Evolutionary conservation across 139 green algal species (phyloP).

Genomic region (Coelastrella sp.): DNA sequence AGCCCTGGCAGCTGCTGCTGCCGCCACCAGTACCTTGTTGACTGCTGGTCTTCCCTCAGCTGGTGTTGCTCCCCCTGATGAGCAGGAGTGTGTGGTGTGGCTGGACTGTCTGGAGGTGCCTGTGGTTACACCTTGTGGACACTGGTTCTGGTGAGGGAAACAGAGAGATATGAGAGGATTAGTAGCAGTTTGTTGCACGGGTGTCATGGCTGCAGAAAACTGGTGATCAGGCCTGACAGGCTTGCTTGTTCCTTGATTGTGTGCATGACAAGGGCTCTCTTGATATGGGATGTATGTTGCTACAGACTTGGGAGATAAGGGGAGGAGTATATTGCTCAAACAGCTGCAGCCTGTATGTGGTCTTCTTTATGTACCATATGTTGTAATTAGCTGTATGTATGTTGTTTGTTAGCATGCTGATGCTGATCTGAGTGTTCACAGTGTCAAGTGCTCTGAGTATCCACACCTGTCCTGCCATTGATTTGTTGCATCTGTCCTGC

Average conservation of each 20-base stretch:
- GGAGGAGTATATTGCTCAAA: too few relatives aligned
- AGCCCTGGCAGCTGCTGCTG: slow-evolving; percentile 17
- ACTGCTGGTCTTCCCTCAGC: slow-evolving; percentile 22
- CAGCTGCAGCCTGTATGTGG: too few relatives aligned
- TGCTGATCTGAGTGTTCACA: background rate
- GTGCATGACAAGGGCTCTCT: too few relatives aligned
- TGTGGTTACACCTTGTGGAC: slow-evolving; percentile 59
- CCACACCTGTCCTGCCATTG: background rate
- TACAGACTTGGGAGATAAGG: too few relatives aligned
- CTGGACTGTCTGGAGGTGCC: slow-evolving; percentile 63
- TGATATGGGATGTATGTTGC: too few relatives aligned
- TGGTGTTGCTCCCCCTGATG: slow-evolving; percentile 21
- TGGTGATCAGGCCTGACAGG: too few relatives aligned
- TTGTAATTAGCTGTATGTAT: too few relatives aligned
- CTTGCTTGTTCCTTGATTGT: too few relatives aligned
- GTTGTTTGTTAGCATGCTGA: too few relatives aligned
- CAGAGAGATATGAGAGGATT: background rate
- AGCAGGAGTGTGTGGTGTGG: slow-evolving; percentile 70
- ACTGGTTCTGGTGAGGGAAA: slow-evolving; percentile 75
- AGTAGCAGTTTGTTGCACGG: background rate
- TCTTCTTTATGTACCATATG: too few relatives aligned
- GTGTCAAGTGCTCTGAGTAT: background rate
- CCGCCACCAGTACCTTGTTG: slow-evolving; percentile 18
- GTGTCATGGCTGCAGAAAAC: too few relatives aligned
- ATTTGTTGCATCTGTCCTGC: background rate